These are phyloP conservation scores for Fusarium tanahbumbuense DNA, from an alignment of 2,329 filamentous ascomycete species.

Conservation along the genomic window DNA sequence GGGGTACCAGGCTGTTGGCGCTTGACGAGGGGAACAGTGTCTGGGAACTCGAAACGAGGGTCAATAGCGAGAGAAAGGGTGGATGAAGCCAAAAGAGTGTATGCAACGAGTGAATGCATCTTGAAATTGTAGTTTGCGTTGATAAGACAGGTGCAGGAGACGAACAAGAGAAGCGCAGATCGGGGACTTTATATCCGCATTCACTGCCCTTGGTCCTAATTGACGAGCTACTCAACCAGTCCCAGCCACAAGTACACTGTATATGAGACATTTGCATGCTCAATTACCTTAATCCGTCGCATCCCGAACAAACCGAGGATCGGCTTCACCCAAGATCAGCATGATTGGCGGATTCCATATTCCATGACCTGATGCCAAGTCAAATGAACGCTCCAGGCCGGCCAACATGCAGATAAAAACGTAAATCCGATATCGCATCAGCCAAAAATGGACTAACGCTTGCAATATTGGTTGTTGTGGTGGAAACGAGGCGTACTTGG, in stretches of 20 bases:
- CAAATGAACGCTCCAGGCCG: slow-evolving; percentile 2
- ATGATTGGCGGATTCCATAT: neutral
- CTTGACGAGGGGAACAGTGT: slow-evolving; percentile 47
- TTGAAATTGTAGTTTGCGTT: slow-evolving; percentile 5
- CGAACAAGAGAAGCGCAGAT: neutral
- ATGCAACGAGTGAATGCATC: slow-evolving; percentile 32
- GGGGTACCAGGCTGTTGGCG: slow-evolving; percentile 60
- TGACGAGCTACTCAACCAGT: neutral
- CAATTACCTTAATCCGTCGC: neutral
- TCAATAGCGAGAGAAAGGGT: slow-evolving; percentile 24
- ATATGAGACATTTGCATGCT: neutral
- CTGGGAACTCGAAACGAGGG: slow-evolving; percentile 50
- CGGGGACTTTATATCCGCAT: neutral
- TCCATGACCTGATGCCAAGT: slow-evolving; percentile 37
- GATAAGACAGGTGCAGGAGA: neutral
- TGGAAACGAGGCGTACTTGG: neutral
- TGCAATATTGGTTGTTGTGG: neutral
- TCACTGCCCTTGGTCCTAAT: neutral
- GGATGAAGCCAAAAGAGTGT: slow-evolving; percentile 40
- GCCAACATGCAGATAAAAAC: neutral
- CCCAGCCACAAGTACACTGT: neutral
- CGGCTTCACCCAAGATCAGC: accelerated
- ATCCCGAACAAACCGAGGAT: neutral
- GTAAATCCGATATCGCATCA: slow-evolving; percentile 27
- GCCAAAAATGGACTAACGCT: neutral